A percentile compares a stretch with the other conserved stretches of the same genome.
phyloP scores from a whole-genome alignment of 345 rosid species.

The Angophora floribunda region DNA sequence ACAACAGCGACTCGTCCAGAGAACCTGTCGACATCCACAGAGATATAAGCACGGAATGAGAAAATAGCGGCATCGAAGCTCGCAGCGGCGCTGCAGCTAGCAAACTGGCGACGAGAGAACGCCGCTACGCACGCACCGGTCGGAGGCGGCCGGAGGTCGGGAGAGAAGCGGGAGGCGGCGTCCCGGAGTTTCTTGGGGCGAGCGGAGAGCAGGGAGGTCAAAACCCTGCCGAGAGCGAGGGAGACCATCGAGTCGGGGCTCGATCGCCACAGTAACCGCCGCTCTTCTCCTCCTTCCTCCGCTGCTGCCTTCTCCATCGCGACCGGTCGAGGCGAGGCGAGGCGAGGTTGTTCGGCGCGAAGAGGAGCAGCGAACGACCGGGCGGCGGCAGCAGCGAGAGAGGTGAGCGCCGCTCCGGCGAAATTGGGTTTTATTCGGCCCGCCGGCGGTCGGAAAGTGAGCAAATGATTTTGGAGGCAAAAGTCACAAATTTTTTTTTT shows the following conservation, averaged over 20 bases:
- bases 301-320: neutral
- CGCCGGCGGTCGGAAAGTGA: neutral
- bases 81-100: neutral
- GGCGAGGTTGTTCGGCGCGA: neutral
- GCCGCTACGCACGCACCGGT: slow-evolving; percentile 20
- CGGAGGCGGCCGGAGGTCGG: slow-evolving; percentile 23
- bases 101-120: neutral
- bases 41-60: neutral
- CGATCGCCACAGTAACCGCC: slow-evolving; percentile 30
- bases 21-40: slow-evolving; percentile 21
- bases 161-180: slow-evolving; percentile 37
- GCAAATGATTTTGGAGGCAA: neutral
- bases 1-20: slow-evolving; percentile 63
- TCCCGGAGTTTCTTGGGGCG: slow-evolving; percentile 63
- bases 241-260: slow-evolving; percentile 47
- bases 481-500: neutral
- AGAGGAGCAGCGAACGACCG: neutral
- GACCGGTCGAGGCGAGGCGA: neutral
- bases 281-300: slow-evolving; percentile 23
- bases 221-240: slow-evolving; percentile 52
- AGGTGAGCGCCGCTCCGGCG: neutral
- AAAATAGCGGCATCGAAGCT: neutral
- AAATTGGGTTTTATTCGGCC: neutral
- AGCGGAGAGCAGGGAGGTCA: slow-evolving; percentile 45
- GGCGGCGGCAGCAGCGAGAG: neutral